A percentile compares a stretch with the other conserved stretches of the same genome.
phyloP scores from a whole-genome alignment of 1,284 basidiomycete genomes.

The Microbotryum scabiosae region DNA sequence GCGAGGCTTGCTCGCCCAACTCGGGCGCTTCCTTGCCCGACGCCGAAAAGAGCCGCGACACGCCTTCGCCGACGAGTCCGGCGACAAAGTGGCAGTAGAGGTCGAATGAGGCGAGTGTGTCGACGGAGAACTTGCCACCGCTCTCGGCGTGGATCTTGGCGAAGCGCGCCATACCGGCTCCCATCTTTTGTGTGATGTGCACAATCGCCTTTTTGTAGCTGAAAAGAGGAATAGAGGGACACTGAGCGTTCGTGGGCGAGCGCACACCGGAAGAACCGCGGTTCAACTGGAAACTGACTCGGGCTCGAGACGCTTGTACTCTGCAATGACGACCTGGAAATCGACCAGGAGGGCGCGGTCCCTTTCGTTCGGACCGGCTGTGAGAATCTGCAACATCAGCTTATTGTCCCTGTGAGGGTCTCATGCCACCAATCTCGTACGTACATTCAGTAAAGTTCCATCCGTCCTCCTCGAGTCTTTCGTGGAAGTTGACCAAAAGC shows the following conservation, averaged over 20 bases:
- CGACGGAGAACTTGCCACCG: conserved; percentile 50
- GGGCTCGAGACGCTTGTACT: conserved; percentile 61
- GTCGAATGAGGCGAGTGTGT: conserved; percentile 76
- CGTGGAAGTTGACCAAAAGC: conserved; percentile 73
- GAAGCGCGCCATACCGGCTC: conserved; percentile 90
- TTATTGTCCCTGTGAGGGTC: not conserved
- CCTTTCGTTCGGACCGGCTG: conserved; percentile 72
- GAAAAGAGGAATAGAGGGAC: not conserved
- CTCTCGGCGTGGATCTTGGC: conserved; percentile 61
- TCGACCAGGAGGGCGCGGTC: conserved; percentile 80
- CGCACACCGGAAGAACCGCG: no score
- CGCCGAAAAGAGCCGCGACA: conserved; percentile 80
- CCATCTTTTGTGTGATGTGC: conserved; percentile 79
- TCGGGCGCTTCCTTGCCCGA: conserved; percentile 74
- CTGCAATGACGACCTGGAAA: conserved; percentile 74
- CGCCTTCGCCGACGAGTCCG: conserved; percentile 92
- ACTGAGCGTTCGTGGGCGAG: not conserved
- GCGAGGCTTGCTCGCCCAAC: conserved; percentile 70
- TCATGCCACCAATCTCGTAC: conserved; percentile 3
- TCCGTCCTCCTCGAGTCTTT: conserved; percentile 68
- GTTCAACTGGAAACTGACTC: conserved; percentile 47
- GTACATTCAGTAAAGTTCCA: conserved; percentile 73
- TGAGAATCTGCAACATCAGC: not conserved
- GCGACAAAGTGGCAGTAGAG: conserved; percentile 99
- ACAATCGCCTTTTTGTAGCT: conserved; percentile 77